These are phyloP conservation scores for Colletotrichum chrysophilum DNA, from an alignment of 2,329 filamentous ascomycete species.

Conservation along the genomic window DNA sequence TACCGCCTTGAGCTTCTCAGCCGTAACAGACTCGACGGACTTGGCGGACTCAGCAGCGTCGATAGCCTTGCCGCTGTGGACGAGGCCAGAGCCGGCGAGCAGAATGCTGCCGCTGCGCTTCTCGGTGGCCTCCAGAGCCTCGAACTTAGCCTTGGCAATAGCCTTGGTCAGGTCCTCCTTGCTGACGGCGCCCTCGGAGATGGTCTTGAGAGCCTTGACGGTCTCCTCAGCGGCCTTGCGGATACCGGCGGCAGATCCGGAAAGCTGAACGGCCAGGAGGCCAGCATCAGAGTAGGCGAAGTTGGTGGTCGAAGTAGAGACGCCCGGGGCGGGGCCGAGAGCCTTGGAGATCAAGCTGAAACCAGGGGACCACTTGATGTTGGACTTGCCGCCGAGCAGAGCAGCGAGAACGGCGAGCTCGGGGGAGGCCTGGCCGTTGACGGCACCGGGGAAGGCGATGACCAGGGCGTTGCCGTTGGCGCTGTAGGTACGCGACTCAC, in stretches of 20 bases:
- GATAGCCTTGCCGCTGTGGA: slow-evolving; percentile 82
- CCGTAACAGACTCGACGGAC: slow-evolving; percentile 79
- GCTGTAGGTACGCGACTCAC: slow-evolving; percentile 88
- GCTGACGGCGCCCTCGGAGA: slow-evolving; percentile 76
- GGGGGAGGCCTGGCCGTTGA: slow-evolving; percentile 82
- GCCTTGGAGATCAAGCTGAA: slow-evolving; percentile 91
- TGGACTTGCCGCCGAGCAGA: slow-evolving; percentile 87
- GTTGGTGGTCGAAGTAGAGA: slow-evolving; percentile 77
- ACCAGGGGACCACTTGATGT: slow-evolving; percentile 94
- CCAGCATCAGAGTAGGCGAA: slow-evolving; percentile 92
- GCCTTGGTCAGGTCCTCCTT: slow-evolving; percentile 93
- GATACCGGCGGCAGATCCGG: slow-evolving; percentile 75
- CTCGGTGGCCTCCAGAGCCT: slow-evolving; percentile 82
- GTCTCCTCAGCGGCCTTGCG: slow-evolving; percentile 76
- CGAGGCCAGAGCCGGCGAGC: slow-evolving; percentile 81
- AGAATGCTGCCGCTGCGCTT: slow-evolving; percentile 79
- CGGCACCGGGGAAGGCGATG: slow-evolving; percentile 90
- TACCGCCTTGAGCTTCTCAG: slow-evolving; percentile 86
- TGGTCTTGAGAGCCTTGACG: slow-evolving; percentile 81
- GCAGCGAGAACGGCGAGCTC: slow-evolving; percentile 87
- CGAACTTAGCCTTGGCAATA: slow-evolving; percentile 91
- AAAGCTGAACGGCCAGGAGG: slow-evolving; percentile 83
- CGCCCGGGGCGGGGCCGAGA: slow-evolving; percentile 67
- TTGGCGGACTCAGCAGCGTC: slow-evolving; percentile 83
- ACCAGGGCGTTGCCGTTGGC: slow-evolving; percentile 81